Evolutionary conservation across 768 basidiomycete genomes (phyloP).

Genomic region (Leccinum longicurvipes): DNA sequence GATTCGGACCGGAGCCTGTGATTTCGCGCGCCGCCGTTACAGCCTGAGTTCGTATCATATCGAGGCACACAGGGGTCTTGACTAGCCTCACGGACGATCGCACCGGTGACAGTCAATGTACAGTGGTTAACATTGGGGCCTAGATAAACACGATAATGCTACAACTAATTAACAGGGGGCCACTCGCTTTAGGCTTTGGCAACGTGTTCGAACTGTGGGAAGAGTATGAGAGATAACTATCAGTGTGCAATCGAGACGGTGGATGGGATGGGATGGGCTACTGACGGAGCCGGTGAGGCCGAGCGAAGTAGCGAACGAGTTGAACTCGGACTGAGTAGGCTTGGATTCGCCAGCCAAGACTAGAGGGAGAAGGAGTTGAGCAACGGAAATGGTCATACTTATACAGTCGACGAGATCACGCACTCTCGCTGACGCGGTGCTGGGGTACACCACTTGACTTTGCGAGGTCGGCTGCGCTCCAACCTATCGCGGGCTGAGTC

Average conservation of each 20-base stretch:
- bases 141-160: constrained; percentile 10
- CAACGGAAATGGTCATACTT: background rate
- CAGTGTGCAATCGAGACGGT: background rate
- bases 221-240: background rate
- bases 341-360: constrained; percentile 45
- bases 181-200: background rate
- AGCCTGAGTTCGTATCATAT: background rate
- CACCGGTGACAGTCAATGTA: background rate
- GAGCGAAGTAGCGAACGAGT: constrained; percentile 42
- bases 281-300: constrained; percentile 37
- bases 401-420: constrained; percentile 15
- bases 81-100: background rate
- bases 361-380: constrained; percentile 19
- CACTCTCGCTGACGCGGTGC: constrained; percentile 54
- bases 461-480: constrained; percentile 39
- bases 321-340: constrained; percentile 50
- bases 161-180: background rate
- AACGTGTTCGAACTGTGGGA: background rate
- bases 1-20: background rate
- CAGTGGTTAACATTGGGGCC: background rate
- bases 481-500: constrained; percentile 2
- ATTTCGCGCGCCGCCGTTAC: background rate
- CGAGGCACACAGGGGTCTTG: background rate
- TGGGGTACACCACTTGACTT: constrained; percentile 37
- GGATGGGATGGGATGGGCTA: background rate